A percentile compares a stretch with the other conserved stretches of the same genome.
phyloP scores from a whole-genome alignment of 2,329 filamentous ascomycete genomes.

The Hymenoscyphus infarciens region DNA sequence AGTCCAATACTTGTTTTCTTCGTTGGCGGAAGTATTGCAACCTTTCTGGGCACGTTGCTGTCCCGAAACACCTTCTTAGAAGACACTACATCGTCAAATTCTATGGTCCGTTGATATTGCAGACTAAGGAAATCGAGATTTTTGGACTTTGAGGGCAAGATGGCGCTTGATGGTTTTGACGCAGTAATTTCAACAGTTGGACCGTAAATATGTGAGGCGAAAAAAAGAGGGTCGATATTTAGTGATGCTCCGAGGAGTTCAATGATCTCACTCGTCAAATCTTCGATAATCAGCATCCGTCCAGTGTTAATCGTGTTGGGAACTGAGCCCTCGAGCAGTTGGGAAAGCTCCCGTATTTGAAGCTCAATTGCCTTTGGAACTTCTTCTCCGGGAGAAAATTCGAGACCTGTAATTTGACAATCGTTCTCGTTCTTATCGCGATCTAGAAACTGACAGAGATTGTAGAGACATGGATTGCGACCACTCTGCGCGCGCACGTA shows the following conservation, averaged over 20 bases:
- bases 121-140: constrained; percentile 5
- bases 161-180: constrained; percentile 8
- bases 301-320: not conserved
- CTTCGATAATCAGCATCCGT: constrained; percentile 12
- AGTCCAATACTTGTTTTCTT: constrained; percentile 7
- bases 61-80: constrained; percentile 8
- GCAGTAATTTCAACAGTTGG: constrained; percentile 6
- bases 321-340: not conserved
- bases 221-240: constrained; percentile 14
- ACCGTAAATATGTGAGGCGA: constrained; percentile 9
- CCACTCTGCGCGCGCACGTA: not conserved
- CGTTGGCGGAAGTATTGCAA: constrained; percentile 5
- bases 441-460: constrained; percentile 1
- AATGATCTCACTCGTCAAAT: constrained; percentile 12
- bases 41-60: constrained; percentile 11
- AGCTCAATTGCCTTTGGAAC: not conserved
- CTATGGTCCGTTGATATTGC: constrained; percentile 10
- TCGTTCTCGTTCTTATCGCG: not conserved
- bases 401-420: not conserved
- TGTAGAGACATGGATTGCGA: constrained; percentile 4
- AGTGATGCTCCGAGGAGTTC: constrained; percentile 9
- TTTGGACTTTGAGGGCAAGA: constrained; percentile 1
- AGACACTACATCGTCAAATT: constrained; percentile 1
- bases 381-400: not conserved
- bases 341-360: not conserved